phyloP scores from a whole-genome alignment of 139 green algal genomes.

The Marvania coccoides region DNA sequence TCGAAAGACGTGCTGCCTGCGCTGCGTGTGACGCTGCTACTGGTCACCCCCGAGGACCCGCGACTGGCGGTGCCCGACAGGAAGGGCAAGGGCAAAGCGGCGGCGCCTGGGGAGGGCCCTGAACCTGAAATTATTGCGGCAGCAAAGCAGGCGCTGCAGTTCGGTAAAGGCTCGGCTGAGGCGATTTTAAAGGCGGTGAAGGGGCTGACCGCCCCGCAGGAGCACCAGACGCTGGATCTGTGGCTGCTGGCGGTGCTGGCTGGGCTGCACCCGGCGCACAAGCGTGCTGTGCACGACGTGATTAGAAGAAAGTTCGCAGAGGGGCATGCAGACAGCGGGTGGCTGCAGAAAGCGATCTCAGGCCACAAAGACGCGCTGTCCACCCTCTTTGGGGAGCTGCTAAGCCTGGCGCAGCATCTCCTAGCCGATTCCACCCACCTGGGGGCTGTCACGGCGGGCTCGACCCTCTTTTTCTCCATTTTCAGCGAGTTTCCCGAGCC shows the following conservation, averaged over 20 bases:
- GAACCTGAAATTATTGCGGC: conserved; percentile 20
- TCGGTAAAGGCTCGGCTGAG: conserved; percentile 10
- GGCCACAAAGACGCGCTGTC: conserved; percentile 15
- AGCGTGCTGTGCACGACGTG: conserved; percentile 11
- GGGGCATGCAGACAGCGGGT: background rate
- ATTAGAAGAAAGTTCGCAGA: conserved; percentile 27
- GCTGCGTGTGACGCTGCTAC: conserved; percentile 12
- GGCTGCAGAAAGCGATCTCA: conserved; percentile 10
- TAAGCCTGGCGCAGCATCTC: conserved; percentile 17
- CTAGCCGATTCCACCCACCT: background rate
- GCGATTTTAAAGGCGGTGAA: conserved; percentile 14
- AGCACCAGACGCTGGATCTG: conserved; percentile 19
- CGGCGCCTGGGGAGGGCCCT: background rate
- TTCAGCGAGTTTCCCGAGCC: conserved; percentile 14
- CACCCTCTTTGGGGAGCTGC: conserved; percentile 9
- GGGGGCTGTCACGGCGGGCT: conserved; percentile 5
- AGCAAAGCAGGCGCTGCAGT: conserved; percentile 22
- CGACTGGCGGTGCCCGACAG: conserved; percentile 20
- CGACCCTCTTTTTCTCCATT: conserved; percentile 9
- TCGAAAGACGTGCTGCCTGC: background rate
- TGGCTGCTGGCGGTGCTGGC: conserved; percentile 27
- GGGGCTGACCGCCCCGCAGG: background rate
- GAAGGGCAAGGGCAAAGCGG: conserved; percentile 18
- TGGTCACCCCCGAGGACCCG: conserved; percentile 11
- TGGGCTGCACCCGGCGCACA: conserved; percentile 1